A percentile compares a stretch with the other conserved stretches of the same genome.
Evolutionary conservation across 2,329 filamentous ascomycete species (phyloP).

Genomic region (Verticillium tricorpus): DNA sequence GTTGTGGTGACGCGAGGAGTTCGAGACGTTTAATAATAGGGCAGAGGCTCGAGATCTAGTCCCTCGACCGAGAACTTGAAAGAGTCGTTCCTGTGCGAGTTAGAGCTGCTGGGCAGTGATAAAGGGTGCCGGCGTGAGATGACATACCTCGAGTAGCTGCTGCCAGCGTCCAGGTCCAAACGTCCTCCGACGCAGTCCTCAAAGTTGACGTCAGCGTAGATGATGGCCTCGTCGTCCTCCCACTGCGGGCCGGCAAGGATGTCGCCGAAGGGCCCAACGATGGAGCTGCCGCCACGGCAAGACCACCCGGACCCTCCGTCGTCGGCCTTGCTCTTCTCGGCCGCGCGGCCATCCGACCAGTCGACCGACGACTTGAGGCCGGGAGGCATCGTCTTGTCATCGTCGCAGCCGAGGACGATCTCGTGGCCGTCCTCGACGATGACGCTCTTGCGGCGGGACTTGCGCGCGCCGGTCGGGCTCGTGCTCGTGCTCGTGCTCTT

Average conservation of each 20-base stretch:
- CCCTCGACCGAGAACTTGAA: slow-evolving; percentile 58
- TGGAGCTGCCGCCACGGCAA: slow-evolving; percentile 75
- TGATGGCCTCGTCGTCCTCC: slow-evolving; percentile 67
- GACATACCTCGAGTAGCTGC: slow-evolving; percentile 74
- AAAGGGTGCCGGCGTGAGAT: background rate
- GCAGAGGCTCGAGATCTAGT: slow-evolving; percentile 52
- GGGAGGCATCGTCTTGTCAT: slow-evolving; percentile 9
- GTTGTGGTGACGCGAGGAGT: too few relatives aligned
- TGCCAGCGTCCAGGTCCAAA: slow-evolving; percentile 78
- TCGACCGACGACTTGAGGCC: slow-evolving; percentile 2
- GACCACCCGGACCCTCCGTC: slow-evolving; percentile 39
- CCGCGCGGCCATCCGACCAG: background rate
- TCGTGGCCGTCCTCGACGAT: slow-evolving; percentile 52
- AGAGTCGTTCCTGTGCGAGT: slow-evolving; percentile 46
- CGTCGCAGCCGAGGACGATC: slow-evolving; percentile 39
- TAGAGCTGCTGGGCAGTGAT: background rate
- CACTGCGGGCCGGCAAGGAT: slow-evolving; percentile 77
- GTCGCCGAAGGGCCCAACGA: slow-evolving; percentile 75
- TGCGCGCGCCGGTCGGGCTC: background rate
- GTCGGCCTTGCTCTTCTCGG: background rate
- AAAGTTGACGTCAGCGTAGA: slow-evolving; percentile 74
- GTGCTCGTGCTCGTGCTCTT: slow-evolving; percentile 8
- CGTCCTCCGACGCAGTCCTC: slow-evolving; percentile 81
- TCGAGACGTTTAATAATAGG: slow-evolving; percentile 31
- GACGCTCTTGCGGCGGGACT: slow-evolving; percentile 27